A percentile compares a stretch with the other conserved stretches of the same genome.
phyloP scores from a whole-genome alignment of 495 filamentous ascomycete genomes.

The Penicillium coffeae region DNA sequence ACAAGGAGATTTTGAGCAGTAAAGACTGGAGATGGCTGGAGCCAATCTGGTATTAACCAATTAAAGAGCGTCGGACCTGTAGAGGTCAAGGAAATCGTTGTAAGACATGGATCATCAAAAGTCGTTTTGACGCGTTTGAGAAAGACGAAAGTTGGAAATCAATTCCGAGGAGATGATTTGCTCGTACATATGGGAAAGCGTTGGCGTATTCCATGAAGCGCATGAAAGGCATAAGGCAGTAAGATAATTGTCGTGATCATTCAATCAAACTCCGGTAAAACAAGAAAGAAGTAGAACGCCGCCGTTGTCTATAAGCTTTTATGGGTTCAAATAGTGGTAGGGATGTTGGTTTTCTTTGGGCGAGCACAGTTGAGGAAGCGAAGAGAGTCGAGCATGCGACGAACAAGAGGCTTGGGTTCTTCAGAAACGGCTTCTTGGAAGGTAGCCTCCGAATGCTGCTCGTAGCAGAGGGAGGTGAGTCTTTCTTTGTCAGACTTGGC shows the following conservation, averaged over 20 bases:
- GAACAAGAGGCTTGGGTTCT: slow-evolving; percentile 29
- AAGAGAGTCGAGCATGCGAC: slow-evolving; percentile 34
- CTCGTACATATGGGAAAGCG: not conserved
- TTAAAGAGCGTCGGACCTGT: not conserved
- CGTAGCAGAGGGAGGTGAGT: slow-evolving; percentile 33
- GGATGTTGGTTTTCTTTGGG: slow-evolving; percentile 23
- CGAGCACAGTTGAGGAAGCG: slow-evolving; percentile 26
- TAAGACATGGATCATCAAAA: not conserved
- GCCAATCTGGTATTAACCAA: too few relatives aligned
- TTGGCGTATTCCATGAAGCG: not conserved
- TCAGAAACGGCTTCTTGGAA: slow-evolving; percentile 14
- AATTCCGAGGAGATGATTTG: not conserved
- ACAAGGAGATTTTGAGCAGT: too few relatives aligned
- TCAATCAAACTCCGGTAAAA: not conserved
- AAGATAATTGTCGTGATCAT: slow-evolving; percentile 1
- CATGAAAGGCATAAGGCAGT: not conserved
- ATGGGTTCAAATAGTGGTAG: slow-evolving; percentile 15
- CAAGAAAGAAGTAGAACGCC: slow-evolving; percentile 6
- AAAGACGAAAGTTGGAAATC: not conserved
- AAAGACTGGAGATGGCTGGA: too few relatives aligned
- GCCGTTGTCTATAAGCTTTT: slow-evolving; percentile 2
- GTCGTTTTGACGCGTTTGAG: not conserved
- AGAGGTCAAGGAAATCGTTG: not conserved
- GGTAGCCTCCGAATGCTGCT: slow-evolving; percentile 27
- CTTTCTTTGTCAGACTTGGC: slow-evolving; percentile 23